These are phyloP conservation scores for Phytophthora cactorum DNA, from an alignment of 352 stramenopile genomes.

Conservation along the genomic window DNA sequence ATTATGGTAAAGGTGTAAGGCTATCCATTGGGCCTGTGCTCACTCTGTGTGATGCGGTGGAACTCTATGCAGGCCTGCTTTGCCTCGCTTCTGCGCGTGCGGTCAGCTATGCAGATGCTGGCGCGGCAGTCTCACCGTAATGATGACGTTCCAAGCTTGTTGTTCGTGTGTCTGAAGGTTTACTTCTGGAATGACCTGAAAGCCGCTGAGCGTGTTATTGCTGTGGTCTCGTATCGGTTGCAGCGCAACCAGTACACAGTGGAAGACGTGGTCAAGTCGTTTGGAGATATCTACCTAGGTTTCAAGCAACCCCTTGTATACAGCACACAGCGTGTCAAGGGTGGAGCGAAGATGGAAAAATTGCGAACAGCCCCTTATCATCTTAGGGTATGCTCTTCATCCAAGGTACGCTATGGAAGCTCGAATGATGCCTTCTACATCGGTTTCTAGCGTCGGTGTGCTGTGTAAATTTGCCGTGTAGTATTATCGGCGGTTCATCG, in stretches of 20 bases:
- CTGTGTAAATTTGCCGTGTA: constrained; percentile 11
- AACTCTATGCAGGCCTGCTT: constrained; percentile 23
- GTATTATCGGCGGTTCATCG: constrained; percentile 12
- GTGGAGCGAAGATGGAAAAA: constrained; percentile 6
- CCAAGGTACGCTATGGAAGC: not conserved
- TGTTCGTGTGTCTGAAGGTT: not conserved
- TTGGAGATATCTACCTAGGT: constrained; percentile 4
- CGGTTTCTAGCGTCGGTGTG: not conserved
- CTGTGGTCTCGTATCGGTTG: constrained; percentile 1
- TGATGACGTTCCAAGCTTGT: not conserved
- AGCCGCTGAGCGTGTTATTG: constrained; percentile 6
- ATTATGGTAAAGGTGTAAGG: constrained; percentile 12
- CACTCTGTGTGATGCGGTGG: constrained; percentile 5
- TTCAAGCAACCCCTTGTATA: not conserved
- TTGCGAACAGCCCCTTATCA: constrained; percentile 15
- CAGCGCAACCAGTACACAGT: constrained; percentile 12
- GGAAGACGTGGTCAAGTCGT: constrained; percentile 13
- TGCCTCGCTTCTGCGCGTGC: constrained; percentile 8
- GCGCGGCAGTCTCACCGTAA: not conserved
- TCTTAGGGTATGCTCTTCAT: constrained; percentile 11
- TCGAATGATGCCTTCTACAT: not conserved
- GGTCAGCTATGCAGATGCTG: constrained; percentile 2
- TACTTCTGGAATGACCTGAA: constrained; percentile 9
- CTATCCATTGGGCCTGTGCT: not conserved
- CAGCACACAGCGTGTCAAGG: not conserved